Base-by-base conservation (phyloP, 2,329 filamentous ascomycete species). In the Pseudocercospora fijiensis region DNA sequence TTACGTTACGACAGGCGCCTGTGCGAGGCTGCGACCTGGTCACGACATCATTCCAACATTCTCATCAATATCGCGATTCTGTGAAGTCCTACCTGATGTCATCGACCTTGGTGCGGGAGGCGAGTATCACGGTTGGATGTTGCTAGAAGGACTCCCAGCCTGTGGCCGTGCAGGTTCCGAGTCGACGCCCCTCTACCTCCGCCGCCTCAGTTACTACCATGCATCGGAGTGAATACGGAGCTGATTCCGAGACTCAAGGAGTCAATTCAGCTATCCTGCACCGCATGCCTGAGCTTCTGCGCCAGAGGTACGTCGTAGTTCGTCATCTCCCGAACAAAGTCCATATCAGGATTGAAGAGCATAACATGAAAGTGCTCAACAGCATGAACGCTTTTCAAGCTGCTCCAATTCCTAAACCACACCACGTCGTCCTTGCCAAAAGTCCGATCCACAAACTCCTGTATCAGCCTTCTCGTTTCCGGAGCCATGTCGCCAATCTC, bases 331-430 rank as follows among this genome's bases (percentile, higher is more conserved):
- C 80, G 79, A 52, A 96, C 78, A 69, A 96, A 91, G 3, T 80
- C 82, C 43, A 82, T 80, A 70, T 94, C 88, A 0, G 92, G 88
- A 70, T 91, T 83, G 75, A 88, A 90, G 60, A 97, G 81, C 92
- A 97, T 92, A 73, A 97, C 89, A 77, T 98, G 94, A 74, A 98
- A 95, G 76, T 98, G 94, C 81, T 97, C 93, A 10, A 98, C 86
- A 0, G 90, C 87, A 71, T 92, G 86, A 27, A 98, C 86, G 24
- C 90, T 95, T 80, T 96, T 96, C 69, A 97, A 79, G 16, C 84
- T 86, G 60, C 82, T 85, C 92, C 92, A 96, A 73, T 98, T 98
- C 80, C 90, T 96, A 79, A 97, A 97, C 92, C 92, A 98, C 65
- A 92, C 75, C 51, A 90, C 85, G 65, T 83, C 78, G 24, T 82